phyloP scores from a whole-genome alignment of 1,284 basidiomycete genomes.

The Cryptococcus hybrid region DNA sequence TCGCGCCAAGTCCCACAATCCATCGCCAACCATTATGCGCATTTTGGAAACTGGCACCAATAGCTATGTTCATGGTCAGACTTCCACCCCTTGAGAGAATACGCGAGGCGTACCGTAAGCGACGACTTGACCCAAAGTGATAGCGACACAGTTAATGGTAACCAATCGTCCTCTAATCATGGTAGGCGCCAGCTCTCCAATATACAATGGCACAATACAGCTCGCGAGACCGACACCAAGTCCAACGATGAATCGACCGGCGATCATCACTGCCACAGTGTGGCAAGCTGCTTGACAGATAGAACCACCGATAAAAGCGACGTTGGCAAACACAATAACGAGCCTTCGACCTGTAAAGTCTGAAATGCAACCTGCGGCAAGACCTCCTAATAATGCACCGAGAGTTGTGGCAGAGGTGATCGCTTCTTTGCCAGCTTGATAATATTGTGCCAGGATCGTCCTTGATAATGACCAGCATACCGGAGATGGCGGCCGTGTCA shows the following conservation, averaged over 20 bases:
- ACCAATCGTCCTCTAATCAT: conserved; percentile 73
- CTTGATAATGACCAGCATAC: conserved; percentile 61
- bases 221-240: conserved; percentile 61
- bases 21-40: conserved; percentile 70
- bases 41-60: conserved; percentile 69
- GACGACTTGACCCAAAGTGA: conserved; percentile 65
- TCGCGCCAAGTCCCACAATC: conserved; percentile 74
- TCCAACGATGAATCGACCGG: conserved; percentile 67
- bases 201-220: conserved; percentile 76
- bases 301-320: conserved; percentile 73
- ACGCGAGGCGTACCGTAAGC: conserved; percentile 57
- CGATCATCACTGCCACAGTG: conserved; percentile 70
- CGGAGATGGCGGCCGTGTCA: conserved; percentile 76
- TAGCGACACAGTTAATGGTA: conserved; percentile 51
- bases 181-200: conserved; percentile 78
- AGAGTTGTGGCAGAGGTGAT: conserved; percentile 78
- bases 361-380: conserved; percentile 66
- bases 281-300: conserved; percentile 59
- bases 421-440: conserved; percentile 67
- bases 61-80: conserved; percentile 34
- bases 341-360: conserved; percentile 69
- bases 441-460: conserved; percentile 63
- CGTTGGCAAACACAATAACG: conserved; percentile 67
- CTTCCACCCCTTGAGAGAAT: neutral
- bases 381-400: conserved; percentile 70